Percentiles rank a stretch among this genome's conserved stretches.
These are phyloP conservation scores for Syncephalis plumigaleata DNA, from an alignment of 371 early-diverging fungal genomes.

Conservation along the genomic window DNA sequence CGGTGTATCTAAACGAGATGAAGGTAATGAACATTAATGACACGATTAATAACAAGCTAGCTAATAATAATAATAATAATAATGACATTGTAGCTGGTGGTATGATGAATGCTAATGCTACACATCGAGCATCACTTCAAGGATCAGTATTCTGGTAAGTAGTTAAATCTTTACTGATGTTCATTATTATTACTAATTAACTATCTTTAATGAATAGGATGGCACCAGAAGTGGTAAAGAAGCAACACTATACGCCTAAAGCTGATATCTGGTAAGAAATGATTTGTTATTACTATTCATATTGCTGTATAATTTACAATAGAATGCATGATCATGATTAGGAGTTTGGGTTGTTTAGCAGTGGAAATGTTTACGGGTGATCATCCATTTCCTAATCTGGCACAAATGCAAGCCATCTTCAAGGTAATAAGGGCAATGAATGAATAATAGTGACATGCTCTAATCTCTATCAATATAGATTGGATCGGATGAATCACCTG, in stretches of 20 bases:
- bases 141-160: slow-evolving; percentile 17
- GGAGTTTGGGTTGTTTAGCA: slow-evolving; percentile 76
- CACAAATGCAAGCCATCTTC: slow-evolving; percentile 87
- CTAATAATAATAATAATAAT: slow-evolving; percentile 38
- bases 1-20: slow-evolving; percentile 87
- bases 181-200: no score
- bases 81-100: slow-evolving; percentile 24
- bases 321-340: neutral
- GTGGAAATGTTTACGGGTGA: slow-evolving; percentile 91
- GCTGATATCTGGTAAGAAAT: slow-evolving; percentile 59
- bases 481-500: slow-evolving; percentile 66
- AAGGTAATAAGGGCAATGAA: slow-evolving; percentile 12
- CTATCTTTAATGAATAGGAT: slow-evolving; percentile 63
- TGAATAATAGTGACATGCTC: neutral
- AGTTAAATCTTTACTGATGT: no score
- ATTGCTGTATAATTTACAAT: neutral
- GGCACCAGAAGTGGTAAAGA: slow-evolving; percentile 83
- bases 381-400: slow-evolving; percentile 82
- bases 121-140: slow-evolving; percentile 55
- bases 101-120: slow-evolving; percentile 9
- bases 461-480: slow-evolving; percentile 12
- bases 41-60: neutral
- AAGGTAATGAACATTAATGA: neutral
- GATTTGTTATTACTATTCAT: no score
- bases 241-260: slow-evolving; percentile 59